phyloP scores from a whole-genome alignment of 83 land plant species.

The Picea abies region DNA sequence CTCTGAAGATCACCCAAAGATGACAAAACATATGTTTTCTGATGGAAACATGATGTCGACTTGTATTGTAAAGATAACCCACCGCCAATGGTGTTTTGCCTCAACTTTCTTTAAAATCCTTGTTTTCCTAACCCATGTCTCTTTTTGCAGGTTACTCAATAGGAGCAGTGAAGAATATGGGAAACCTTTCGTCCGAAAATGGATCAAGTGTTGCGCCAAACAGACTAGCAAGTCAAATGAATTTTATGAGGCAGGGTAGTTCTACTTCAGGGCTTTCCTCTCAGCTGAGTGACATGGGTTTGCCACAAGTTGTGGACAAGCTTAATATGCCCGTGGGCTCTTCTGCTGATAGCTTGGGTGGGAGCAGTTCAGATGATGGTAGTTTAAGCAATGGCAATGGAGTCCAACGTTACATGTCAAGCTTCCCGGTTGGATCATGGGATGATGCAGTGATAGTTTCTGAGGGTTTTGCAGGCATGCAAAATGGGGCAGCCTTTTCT shows the following conservation, averaged over 20 bases:
- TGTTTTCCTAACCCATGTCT: neutral
- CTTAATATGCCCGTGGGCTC: slow-evolving; percentile 13
- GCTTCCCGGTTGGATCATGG: slow-evolving; percentile 36
- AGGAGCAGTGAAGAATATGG: slow-evolving; percentile 16
- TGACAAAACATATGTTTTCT: neutral
- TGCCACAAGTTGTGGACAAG: slow-evolving; percentile 29
- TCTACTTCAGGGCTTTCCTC: slow-evolving; percentile 41
- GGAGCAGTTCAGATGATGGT: slow-evolving; percentile 26
- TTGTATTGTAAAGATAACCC: neutral
- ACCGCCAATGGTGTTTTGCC: neutral
- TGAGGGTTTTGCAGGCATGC: slow-evolving; percentile 22
- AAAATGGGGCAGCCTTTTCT: slow-evolving; percentile 20
- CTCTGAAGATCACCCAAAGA: neutral
- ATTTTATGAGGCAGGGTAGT: slow-evolving; percentile 30
- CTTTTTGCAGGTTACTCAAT: slow-evolving; percentile 19
- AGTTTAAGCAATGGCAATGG: slow-evolving; percentile 22
- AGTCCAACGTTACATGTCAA: slow-evolving; percentile 34
- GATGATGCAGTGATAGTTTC: slow-evolving; percentile 25
- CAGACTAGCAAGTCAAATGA: slow-evolving; percentile 34
- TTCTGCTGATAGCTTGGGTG: slow-evolving; percentile 18
- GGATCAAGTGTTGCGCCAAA: slow-evolving; percentile 17
- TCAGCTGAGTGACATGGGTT: slow-evolving; percentile 48
- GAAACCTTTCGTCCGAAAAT: neutral
- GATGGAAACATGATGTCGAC: neutral
- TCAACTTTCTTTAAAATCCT: neutral